Evolutionary conservation across 176 grass and related monocot genomes (phyloP), one percentile per base, ranked within the genome.

Genomic region (Phragmites australis): DNA sequence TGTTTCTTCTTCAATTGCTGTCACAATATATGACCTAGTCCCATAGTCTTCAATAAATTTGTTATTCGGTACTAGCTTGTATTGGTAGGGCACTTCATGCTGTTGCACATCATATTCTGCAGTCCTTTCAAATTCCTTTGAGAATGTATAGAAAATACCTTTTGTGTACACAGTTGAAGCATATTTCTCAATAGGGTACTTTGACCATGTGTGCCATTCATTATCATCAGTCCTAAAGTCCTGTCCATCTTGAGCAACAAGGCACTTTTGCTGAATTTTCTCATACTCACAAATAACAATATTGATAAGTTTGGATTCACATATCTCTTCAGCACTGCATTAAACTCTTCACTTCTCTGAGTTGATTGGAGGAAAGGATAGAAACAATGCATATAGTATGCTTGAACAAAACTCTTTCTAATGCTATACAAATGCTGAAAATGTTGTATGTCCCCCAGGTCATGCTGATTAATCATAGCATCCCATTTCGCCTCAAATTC

Each of bases 401-500:
- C 34, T 8, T 6, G 37, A 0, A 58, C 34, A 40, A 40, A 75
- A 9, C 10, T 23, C 0, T 8, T 1, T 0, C 53, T 4, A 0
- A 58, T 1, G 3, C 0, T 10, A 22, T 55, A 39, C 1, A 57
- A 18, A 2, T 21, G 32, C 6, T 43, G 1, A 5, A 58, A 23
- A 5, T 40, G 32, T 1, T 0, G 0, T 2, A 43, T 58, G 0
- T 4, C 42, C 0, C 14, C 3, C 1, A 42, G 22, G 2, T 5
- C 10, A 27, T 18, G 39, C 2, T 6, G 23, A 2, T 6, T 0
- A 3, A 42, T 17, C 37, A 58, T 75, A 3, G 6, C 5, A 2
- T 0, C 0, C 72, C n/a, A 58, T 18, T 25, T 44, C 0, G 15
- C 8, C 40, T 58, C 53, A 75, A 75, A 58, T 9, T 49, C 68